Base-by-base conservation (phyloP, 192 early-diverging fungal genomes). In the Coemansia reversa region DNA sequence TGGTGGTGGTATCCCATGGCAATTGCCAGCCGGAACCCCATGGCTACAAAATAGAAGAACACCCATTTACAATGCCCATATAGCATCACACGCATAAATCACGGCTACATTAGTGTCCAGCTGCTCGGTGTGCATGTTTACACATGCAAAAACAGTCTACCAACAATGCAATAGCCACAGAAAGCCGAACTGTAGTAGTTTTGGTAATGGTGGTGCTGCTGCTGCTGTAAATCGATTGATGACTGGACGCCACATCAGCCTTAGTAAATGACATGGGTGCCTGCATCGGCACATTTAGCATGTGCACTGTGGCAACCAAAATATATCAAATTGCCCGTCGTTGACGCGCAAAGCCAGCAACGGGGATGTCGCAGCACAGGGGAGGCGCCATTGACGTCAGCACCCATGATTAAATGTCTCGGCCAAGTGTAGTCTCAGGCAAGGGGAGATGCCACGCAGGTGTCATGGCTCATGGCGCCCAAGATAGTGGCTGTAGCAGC, bases 11-110 rank as follows among this genome's bases (percentile, higher is more conserved):
- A 82, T 14, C 79, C 79, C 79, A 76, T 76, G 39, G 67, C 70
- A 58, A 82, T 82, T 6, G 79, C 79, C 62, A 82, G 58, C 25
- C 79, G 75, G 60, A 82, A 82, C 14, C 79, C 75, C 79, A 82
- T 82, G 27, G 79, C 74, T 82, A 77, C 61, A 66, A 20, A 32
- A n/a, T 42, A 56, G 23, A 55, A 22, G 22, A 8, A 54, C 45
- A 47, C 14, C 12, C 39, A 45, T 45, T 45, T 45, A 45, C 0
- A 45, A 45, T 45, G 12, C 16, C 3, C 47, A 45, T 6, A 35
- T 8, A 28, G n/a, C 35, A 29, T 23, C 29, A 54, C 9, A 28
- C 47, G 16, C n/a, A 30, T 55, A 30, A 55, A 55, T 42, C n/a
- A 59, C 32, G 45, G 27, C 29, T 5, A 12, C 57, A 39, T 50